Evolutionary conservation across 2,329 filamentous ascomycete genomes (phyloP), one percentile per base, ranked within the genome.

Genomic region (Penicillium concentricum): DNA sequence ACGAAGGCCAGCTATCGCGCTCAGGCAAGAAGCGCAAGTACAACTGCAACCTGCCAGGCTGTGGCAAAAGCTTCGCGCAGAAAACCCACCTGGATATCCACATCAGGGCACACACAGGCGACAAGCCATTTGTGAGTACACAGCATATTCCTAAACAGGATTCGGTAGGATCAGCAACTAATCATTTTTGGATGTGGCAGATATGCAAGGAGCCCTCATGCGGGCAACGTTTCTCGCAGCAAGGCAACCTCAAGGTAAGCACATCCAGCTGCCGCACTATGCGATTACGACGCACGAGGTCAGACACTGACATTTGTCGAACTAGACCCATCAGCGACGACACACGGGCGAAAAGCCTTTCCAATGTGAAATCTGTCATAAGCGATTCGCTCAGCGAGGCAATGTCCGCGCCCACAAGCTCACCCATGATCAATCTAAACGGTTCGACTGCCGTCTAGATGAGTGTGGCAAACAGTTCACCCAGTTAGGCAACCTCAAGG

Each of bases 41-140:
- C 72, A 77, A 83, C 18, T 99, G 94, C 75, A 83, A 82, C 20
- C 81, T 91, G 38, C 82, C 86, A 8, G 84, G 84, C 39, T 97
- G 93, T 74, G 80, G 82, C 65, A 95, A 94, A 79, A 86, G 83
- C 60, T 97, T 97, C 74, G 86, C 85, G 58, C 93, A 97, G 71
- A 96, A 93, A 76, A 96, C 92, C 1, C 93, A 97, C 67, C 82
- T 97, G 12, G 89, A 94, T 59, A 97, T 95, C 47, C 94, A 99
- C 73, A 87, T 85, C 44, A 84, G 92, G 62, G 88, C 89, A 5
- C 94, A 99, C 74, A 96, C 91, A 2, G 94, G 94, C 16, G 86
- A 89, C 52, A 94, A 92, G 72, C 93, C 93, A 58, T 97, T 93
- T 72, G 89, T 96, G 79, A 81, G 90, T 79, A 43, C 12, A 32